A percentile compares a stretch with the other conserved stretches of the same genome.
These are phyloP conservation scores for Apium graveolens DNA, from an alignment of 129 eudicot species.

Conservation along the genomic window DNA sequence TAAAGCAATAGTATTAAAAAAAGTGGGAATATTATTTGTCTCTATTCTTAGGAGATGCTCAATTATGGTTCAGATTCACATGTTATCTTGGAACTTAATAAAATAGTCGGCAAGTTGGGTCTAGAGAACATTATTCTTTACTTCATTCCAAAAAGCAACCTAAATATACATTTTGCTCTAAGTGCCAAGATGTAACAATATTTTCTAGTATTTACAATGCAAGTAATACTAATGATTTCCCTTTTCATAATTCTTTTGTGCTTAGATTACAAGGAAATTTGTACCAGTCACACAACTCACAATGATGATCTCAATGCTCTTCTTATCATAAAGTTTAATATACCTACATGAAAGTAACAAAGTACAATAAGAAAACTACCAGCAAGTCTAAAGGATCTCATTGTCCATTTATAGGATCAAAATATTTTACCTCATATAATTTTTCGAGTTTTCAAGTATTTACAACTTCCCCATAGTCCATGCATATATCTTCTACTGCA, in stretches of 20 bases:
- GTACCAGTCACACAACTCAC: background rate
- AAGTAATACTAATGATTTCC: no score
- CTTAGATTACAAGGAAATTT: background rate
- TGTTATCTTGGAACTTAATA: background rate
- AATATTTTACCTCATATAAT: background rate
- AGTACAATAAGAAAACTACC: background rate
- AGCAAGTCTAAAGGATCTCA: background rate
- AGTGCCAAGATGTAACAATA: no score
- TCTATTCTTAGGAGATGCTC: background rate
- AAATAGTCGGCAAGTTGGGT: background rate
- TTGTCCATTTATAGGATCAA: background rate
- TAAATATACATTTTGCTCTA: no score
- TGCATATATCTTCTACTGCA: background rate
- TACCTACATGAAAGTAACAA: background rate
- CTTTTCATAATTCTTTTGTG: background rate
- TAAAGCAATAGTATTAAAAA: background rate
- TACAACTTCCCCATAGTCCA: background rate
- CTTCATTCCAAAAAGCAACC: background rate
- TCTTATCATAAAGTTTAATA: background rate
- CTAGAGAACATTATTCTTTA: background rate
- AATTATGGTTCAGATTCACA: background rate
- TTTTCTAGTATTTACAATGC: no score
- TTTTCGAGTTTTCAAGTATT: background rate
- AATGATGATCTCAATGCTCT: background rate
- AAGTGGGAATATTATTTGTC: background rate